These are phyloP conservation scores for Cichorium intybus DNA, from an alignment of 140 eudicot genomes.

Conservation along the genomic window DNA sequence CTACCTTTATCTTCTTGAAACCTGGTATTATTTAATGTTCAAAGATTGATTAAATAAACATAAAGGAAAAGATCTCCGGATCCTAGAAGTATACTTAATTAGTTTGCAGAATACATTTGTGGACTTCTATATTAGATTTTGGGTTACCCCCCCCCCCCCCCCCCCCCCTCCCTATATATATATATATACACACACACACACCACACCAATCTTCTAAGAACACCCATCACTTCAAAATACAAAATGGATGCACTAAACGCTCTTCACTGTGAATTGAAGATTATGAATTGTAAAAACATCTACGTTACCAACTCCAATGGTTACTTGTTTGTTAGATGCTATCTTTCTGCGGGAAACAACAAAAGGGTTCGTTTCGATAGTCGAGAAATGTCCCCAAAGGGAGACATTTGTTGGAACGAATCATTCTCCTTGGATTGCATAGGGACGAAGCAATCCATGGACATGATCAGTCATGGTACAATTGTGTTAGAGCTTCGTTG, in stretches of 20 bases:
- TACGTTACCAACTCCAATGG: constrained; percentile 24
- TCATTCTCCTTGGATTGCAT: constrained; percentile 45
- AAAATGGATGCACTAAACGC: constrained; percentile 28
- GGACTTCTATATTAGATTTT: no score
- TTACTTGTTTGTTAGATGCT: constrained; percentile 59
- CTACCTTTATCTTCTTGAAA: not conserved
- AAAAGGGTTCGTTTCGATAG: constrained; percentile 56
- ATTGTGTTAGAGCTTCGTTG: constrained; percentile 37
- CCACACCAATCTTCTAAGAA: no score
- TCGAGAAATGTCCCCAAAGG: constrained; percentile 32
- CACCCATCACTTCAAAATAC: no score
- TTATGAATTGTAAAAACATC: constrained; percentile 54
- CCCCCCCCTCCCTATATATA: no score
- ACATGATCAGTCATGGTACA: constrained; percentile 31
- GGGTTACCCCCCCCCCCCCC: no score
- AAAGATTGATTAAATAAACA: no score
- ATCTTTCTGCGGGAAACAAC: constrained; percentile 54
- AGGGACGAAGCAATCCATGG: constrained; percentile 25
- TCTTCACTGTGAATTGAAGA: constrained; percentile 44
- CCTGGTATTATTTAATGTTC: not conserved
- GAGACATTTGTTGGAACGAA: constrained; percentile 45
- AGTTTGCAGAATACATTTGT: no score
- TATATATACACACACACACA: no score
- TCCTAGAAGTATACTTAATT: no score
- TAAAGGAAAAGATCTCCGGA: no score